phyloP scores from a whole-genome alignment of 2,329 filamentous ascomycete genomes.

The Tympanopsis confertula region DNA sequence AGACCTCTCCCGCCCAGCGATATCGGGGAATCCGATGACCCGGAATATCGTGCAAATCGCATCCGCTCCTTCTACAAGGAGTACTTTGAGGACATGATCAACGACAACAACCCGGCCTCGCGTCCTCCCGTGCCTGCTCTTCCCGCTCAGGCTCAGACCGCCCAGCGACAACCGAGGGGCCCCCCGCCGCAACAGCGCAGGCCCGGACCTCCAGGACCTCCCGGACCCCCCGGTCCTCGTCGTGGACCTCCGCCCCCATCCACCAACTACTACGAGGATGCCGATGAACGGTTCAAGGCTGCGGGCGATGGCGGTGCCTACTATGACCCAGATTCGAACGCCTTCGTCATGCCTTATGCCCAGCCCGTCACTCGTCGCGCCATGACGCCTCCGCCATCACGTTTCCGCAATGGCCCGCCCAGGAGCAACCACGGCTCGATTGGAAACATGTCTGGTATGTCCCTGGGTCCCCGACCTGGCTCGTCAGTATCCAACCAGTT shows the following conservation, averaged over 20 bases:
- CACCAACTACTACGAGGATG: conserved; percentile 59
- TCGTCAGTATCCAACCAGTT: conserved; percentile 46
- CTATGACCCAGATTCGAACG: conserved; percentile 55
- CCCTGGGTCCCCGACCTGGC: conserved; percentile 41
- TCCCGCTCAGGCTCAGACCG: conserved; percentile 11
- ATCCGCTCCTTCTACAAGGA: conserved; percentile 99
- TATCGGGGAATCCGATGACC: conserved; percentile 69
- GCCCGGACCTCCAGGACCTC: conserved; percentile 5
- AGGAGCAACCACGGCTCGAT: conserved; percentile 34
- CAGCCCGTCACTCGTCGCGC: conserved; percentile 78
- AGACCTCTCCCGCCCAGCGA: conserved; percentile 83
- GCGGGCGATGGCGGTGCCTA: conserved; percentile 47
- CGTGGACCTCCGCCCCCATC: conserved; percentile 7
- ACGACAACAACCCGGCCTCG: conserved; percentile 16
- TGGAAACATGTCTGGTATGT: conserved; percentile 15
- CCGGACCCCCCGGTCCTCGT: conserved; percentile 6
- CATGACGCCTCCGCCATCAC: conserved; percentile 79
- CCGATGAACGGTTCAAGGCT: conserved; percentile 57
- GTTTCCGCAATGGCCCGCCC: conserved; percentile 27
- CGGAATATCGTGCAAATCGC: conserved; percentile 85
- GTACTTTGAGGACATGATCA: conserved; percentile 82
- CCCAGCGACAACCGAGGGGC: conserved; percentile 10
- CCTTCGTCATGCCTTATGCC: conserved; percentile 72
- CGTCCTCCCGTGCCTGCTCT: conserved; percentile 24
- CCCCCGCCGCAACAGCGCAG: conserved; percentile 2